A percentile compares a stretch with the other conserved stretches of the same genome.
phyloP scores from a whole-genome alignment of 768 basidiomycete genomes.

The Epithele typhae region DNA sequence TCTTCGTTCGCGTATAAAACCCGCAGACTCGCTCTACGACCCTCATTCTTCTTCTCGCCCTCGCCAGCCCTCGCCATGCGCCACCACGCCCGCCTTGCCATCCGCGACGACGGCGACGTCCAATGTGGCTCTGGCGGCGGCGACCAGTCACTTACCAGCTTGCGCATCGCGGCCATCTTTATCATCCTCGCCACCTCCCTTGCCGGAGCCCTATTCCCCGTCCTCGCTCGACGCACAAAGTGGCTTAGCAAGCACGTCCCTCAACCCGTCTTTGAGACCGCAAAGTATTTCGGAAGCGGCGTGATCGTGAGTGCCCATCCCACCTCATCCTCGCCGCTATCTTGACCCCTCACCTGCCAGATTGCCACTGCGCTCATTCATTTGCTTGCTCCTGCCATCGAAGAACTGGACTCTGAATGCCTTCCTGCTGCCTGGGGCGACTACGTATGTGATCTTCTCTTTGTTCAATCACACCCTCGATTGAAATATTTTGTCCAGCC shows the following conservation, averaged over 20 bases:
- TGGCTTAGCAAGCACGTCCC: conserved; percentile 50
- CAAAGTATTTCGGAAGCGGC: conserved; percentile 89
- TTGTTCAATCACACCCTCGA: background rate
- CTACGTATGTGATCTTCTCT: conserved; percentile 52
- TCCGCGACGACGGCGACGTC: conserved; percentile 14
- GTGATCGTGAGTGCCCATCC: conserved; percentile 72
- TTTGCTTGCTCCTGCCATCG: conserved; percentile 70
- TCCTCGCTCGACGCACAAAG: conserved; percentile 49
- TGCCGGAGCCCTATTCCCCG: conserved; percentile 66
- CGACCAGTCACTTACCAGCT: conserved; percentile 39
- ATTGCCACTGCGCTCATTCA: conserved; percentile 91
- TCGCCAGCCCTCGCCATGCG: conserved; percentile 1
- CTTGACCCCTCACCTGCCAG: conserved; percentile 36
- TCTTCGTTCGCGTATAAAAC: background rate
- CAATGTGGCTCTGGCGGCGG: conserved; percentile 51
- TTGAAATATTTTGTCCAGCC: conserved; percentile 43
- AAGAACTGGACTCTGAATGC: conserved; percentile 67
- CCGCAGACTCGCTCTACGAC: background rate
- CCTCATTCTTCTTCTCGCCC: background rate
- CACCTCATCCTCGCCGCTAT: too few species aligned
- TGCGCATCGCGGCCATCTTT: conserved; percentile 73
- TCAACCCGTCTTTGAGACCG: conserved; percentile 66
- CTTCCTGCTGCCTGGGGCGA: conserved; percentile 62
- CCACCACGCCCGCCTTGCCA: conserved; percentile 3
- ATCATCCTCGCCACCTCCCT: conserved; percentile 59